These are phyloP conservation scores for Vigna trinervia DNA, from an alignment of 306 rosid genomes.

Conservation along the genomic window DNA sequence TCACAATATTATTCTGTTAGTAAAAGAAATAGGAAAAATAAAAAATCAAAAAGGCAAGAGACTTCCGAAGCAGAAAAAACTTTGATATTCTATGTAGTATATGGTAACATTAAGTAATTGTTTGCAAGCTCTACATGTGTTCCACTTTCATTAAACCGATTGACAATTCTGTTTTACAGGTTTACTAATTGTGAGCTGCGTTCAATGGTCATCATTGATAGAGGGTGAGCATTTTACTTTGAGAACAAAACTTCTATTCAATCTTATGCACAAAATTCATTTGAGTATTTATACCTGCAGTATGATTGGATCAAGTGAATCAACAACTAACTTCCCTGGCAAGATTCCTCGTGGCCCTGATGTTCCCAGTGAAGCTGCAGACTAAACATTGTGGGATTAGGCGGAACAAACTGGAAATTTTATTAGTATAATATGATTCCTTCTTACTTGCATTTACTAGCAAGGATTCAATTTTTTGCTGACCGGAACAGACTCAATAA, in stretches of 20 bases:
- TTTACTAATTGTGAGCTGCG: conserved; percentile 87
- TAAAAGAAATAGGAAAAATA: no score
- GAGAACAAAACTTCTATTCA: conserved; percentile 6
- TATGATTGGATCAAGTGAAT: conserved; percentile 60
- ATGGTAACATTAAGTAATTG: not conserved
- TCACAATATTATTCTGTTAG: no score
- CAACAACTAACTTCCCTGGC: conserved; percentile 75
- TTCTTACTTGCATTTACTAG: conserved; percentile 13
- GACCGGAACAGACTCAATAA: conserved; percentile 9
- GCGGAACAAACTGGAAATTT: conserved; percentile 30
- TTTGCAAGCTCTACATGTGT: not conserved
- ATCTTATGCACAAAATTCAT: conserved; percentile 11
- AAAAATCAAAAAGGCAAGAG: no score
- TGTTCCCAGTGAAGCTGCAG: conserved; percentile 73
- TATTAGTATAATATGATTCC: not conserved
- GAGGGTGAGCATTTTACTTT: conserved; percentile 55
- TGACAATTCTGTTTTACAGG: conserved; percentile 55
- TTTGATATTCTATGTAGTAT: not conserved
- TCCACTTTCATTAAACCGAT: conserved; percentile 23
- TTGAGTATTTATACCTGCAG: conserved; percentile 49
- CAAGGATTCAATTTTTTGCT: not conserved
- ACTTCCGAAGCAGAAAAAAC: no score
- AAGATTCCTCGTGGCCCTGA: conserved; percentile 72
- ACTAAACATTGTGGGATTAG: conserved; percentile 45
- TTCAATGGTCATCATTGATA: conserved; percentile 73